These are phyloP conservation scores for Echinosophora koreensis DNA, from an alignment of 306 rosid species.

Conservation along the genomic window DNA sequence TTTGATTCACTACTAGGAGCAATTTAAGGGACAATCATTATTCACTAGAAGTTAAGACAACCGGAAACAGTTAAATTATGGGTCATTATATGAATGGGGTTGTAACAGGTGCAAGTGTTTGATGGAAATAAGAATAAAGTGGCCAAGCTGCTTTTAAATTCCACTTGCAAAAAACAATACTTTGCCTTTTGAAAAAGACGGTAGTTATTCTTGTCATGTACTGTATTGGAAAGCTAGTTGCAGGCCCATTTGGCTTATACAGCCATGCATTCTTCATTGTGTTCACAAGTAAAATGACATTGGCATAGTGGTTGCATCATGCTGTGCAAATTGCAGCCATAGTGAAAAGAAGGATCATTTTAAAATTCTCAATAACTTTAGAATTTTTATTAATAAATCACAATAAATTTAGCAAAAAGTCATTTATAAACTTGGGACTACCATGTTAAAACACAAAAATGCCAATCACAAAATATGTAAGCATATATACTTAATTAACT, in stretches of 20 bases:
- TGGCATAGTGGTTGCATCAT: conserved; percentile 15
- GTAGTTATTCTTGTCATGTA: conserved; percentile 42
- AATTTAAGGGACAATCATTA: not conserved
- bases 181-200: conserved; percentile 39
- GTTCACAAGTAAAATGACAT: conserved; percentile 4
- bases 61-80: conserved; percentile 1
- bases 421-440: not conserved
- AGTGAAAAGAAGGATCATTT: not conserved
- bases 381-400: not conserved
- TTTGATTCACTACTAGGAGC: not conserved
- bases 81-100: not conserved
- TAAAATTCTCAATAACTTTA: conserved; percentile 12
- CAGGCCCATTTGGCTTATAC: conserved; percentile 29
- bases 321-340: conserved; percentile 23
- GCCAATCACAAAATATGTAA: not conserved
- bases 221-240: conserved; percentile 12
- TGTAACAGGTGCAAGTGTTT: conserved; percentile 28
- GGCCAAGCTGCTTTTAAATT: conserved; percentile 40
- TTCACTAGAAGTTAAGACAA: conserved; percentile 9
- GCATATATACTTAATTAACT: conserved; percentile 6
- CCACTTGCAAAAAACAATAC: conserved; percentile 50
- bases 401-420: not conserved
- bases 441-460: not conserved
- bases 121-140: conserved; percentile 53
- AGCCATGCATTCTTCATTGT: conserved; percentile 33